Conservation (phyloP, 225 moss, liverwort and hornwort genomes). For the Bryum argenteum region DNA sequence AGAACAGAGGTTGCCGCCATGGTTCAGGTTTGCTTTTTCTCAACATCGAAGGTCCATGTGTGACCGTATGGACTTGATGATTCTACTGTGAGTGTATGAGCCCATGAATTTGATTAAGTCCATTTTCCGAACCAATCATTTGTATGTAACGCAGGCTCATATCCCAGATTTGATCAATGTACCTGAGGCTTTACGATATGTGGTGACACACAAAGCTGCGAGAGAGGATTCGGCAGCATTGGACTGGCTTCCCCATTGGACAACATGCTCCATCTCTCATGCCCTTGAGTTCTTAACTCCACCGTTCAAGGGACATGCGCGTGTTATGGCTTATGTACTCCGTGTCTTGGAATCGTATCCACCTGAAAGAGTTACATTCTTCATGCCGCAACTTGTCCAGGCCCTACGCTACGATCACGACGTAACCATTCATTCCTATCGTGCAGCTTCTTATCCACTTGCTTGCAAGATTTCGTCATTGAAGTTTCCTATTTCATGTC, state of each 20-base stretch:
- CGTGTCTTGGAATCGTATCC: slow-evolving; percentile 88
- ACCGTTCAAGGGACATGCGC: slow-evolving; percentile 73
- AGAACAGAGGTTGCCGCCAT: slow-evolving; percentile 60
- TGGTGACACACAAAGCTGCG: slow-evolving; percentile 74
- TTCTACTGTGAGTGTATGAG: slow-evolving; percentile 6
- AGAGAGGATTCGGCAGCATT: slow-evolving; percentile 68
- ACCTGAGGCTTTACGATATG: slow-evolving; percentile 76
- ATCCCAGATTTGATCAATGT: slow-evolving; percentile 57
- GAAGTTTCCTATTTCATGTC: background rate
- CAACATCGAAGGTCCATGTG: background rate
- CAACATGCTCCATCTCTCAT: slow-evolving; percentile 74
- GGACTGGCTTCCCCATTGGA: slow-evolving; percentile 82
- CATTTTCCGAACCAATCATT: slow-evolving; percentile 9
- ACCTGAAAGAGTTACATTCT: slow-evolving; percentile 87
- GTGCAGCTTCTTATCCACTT: too few species aligned
- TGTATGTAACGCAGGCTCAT: slow-evolving; percentile 48
- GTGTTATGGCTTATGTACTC: slow-evolving; percentile 89
- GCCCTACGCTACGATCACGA: slow-evolving; percentile 81
- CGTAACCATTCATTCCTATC: slow-evolving; percentile 37
- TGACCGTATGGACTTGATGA: background rate
- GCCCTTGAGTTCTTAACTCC: slow-evolving; percentile 87
- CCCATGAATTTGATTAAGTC: background rate
- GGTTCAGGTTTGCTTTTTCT: slow-evolving; percentile 64
- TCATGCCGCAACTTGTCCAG: slow-evolving; percentile 96
- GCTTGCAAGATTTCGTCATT: too few species aligned